Percentiles rank a stretch among this genome's conserved stretches.
Conservation (phyloP, 352 stramenopile species). For the Plasmopara muralis region DNA sequence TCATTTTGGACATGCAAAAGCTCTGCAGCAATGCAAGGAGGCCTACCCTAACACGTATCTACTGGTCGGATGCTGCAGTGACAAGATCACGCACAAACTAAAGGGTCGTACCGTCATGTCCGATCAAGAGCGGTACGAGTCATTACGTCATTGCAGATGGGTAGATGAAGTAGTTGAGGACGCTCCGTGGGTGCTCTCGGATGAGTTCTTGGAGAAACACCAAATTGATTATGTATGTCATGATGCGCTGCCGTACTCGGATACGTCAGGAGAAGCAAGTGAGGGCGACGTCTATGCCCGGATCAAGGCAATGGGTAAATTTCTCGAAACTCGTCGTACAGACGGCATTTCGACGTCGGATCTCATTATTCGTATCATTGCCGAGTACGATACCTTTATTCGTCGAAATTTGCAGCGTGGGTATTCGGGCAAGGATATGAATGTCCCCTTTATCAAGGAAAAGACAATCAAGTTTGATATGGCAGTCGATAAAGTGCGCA, state of each 20-base stretch:
- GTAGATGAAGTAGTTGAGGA: slow-evolving; percentile 85
- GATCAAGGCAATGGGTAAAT: slow-evolving; percentile 84
- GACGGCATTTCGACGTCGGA: slow-evolving; percentile 87
- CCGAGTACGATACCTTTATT: slow-evolving; percentile 90
- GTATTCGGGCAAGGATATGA: slow-evolving; percentile 90
- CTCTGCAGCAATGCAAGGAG: slow-evolving; percentile 83
- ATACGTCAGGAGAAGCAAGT: slow-evolving; percentile 58
- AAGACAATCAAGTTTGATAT: slow-evolving; percentile 87
- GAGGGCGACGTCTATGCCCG: slow-evolving; percentile 81
- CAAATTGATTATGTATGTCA: slow-evolving; percentile 87
- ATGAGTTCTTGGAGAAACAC: slow-evolving; percentile 80
- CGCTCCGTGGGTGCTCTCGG: slow-evolving; percentile 80
- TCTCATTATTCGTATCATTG: slow-evolving; percentile 87
- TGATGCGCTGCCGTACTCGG: slow-evolving; percentile 81
- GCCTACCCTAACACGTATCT: slow-evolving; percentile 82
- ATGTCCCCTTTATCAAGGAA: slow-evolving; percentile 85
- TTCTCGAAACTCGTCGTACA: slow-evolving; percentile 77
- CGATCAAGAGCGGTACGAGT: slow-evolving; percentile 84
- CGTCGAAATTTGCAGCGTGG: slow-evolving; percentile 82
- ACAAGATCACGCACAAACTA: slow-evolving; percentile 82
- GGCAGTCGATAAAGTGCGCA: slow-evolving; percentile 74
- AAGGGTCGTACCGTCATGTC: slow-evolving; percentile 86
- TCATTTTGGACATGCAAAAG: slow-evolving; percentile 83
- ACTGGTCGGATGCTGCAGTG: slow-evolving; percentile 83
- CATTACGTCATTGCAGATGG: slow-evolving; percentile 79